These are phyloP conservation scores for Pestalotiopsis sp. DNA, from an alignment of 2,329 filamentous ascomycete genomes.

Conservation along the genomic window DNA sequence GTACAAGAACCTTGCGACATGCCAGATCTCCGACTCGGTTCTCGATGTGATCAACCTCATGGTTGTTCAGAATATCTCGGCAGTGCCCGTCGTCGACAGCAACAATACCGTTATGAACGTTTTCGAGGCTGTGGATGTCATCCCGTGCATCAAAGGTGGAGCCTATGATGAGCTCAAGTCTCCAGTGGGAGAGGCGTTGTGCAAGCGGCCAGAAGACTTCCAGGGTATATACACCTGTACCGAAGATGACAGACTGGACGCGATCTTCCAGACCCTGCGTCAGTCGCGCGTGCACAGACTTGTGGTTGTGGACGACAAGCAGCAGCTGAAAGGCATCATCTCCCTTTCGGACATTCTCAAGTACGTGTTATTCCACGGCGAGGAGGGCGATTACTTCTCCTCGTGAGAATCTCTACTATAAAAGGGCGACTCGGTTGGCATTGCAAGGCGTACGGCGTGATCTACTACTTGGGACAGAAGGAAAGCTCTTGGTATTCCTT, in stretches of 20 bases:
- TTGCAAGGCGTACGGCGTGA: constrained; percentile 37
- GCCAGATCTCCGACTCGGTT: constrained; percentile 86
- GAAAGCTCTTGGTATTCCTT: not conserved
- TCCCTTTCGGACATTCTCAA: constrained; percentile 96
- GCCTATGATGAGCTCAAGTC: constrained; percentile 88
- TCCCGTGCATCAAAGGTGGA: constrained; percentile 91
- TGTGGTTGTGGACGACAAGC: constrained; percentile 89
- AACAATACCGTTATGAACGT: constrained; percentile 84
- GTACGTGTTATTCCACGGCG: constrained; percentile 84
- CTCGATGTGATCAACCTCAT: constrained; percentile 94
- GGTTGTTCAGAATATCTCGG: constrained; percentile 91
- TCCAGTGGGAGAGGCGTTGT: constrained; percentile 85
- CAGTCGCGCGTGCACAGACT: constrained; percentile 93
- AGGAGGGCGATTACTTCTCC: constrained; percentile 55
- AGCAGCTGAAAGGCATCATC: constrained; percentile 83
- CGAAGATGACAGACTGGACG: constrained; percentile 87
- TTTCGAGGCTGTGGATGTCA: constrained; percentile 97
- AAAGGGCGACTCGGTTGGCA: constrained; percentile 23
- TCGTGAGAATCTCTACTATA: constrained; percentile 15
- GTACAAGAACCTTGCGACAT: constrained; percentile 79
- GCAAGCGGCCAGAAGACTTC: constrained; percentile 87
- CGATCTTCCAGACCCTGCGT: constrained; percentile 95
- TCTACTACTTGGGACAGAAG: constrained; percentile 13
- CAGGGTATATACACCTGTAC: constrained; percentile 96
- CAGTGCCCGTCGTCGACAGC: constrained; percentile 87